Percentiles rank a stretch among this genome's conserved stretches.
Evolutionary conservation across 257 asterid species (phyloP).

Genomic region (Lantana camara): DNA sequence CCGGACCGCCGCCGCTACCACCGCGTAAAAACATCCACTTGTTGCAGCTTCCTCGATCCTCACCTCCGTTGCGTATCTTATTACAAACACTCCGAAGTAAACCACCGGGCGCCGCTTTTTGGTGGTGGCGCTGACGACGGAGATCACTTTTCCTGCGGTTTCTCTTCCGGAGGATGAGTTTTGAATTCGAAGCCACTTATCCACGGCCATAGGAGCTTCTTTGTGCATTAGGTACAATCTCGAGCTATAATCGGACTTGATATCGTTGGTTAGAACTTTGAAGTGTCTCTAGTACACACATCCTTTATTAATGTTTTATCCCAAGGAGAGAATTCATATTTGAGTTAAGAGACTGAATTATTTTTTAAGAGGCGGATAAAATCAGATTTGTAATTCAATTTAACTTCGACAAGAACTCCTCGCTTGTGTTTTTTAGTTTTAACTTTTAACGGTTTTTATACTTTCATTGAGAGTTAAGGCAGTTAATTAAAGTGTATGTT

Average conservation of each 20-base stretch:
- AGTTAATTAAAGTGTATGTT: conserved; percentile 8
- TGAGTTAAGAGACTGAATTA: background rate
- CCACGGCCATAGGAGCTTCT: conserved; percentile 51
- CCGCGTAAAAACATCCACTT: background rate
- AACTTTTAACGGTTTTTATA: background rate
- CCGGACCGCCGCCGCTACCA: conserved; percentile 20
- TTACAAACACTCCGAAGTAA: background rate
- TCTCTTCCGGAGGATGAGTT: conserved; percentile 46
- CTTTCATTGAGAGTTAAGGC: conserved; percentile 12
- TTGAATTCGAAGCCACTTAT: conserved; percentile 47
- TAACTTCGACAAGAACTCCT: background rate
- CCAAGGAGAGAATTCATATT: background rate
- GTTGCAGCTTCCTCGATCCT: conserved; percentile 19
- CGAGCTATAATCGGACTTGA: conserved; percentile 47
- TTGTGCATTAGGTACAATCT: conserved; percentile 44
- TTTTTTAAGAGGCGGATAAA: background rate
- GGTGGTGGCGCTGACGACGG: conserved; percentile 52
- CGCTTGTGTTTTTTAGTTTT: background rate
- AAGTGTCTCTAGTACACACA: background rate
- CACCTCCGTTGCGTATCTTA: background rate
- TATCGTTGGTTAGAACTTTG: conserved; percentile 36
- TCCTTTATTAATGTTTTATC: background rate
- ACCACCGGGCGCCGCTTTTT: conserved; percentile 35
- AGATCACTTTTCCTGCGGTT: conserved; percentile 51
- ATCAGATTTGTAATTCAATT: background rate